Evolutionary conservation across 305 asterid genomes (phyloP).

Genomic region (Withania somnifera): DNA sequence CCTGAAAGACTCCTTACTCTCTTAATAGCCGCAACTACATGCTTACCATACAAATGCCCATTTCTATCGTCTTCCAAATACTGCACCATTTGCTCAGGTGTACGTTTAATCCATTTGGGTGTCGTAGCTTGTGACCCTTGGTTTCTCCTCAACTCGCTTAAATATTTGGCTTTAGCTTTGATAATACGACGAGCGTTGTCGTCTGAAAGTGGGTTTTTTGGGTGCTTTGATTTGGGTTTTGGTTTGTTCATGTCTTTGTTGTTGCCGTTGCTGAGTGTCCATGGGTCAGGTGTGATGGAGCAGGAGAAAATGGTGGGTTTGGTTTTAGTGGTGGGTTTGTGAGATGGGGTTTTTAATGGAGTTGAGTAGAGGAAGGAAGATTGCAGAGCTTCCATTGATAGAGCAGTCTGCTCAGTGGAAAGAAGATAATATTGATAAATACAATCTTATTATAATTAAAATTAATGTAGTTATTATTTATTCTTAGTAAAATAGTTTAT

Average conservation of each 20-base stretch:
- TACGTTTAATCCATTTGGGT: slow-evolving; percentile 79
- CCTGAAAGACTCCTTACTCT: slow-evolving; percentile 64
- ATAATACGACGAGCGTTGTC: slow-evolving; percentile 91
- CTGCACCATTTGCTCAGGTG: slow-evolving; percentile 88
- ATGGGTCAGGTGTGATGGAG: slow-evolving; percentile 69
- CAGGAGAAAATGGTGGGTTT: slow-evolving; percentile 22
- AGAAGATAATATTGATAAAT: not conserved
- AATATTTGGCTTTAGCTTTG: slow-evolving; percentile 68
- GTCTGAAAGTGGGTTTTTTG: slow-evolving; percentile 73
- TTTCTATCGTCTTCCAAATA: slow-evolving; percentile 83
- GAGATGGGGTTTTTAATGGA: slow-evolving; percentile 14
- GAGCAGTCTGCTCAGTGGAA: not conserved
- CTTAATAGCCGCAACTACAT: slow-evolving; percentile 85
- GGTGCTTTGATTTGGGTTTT: slow-evolving; percentile 59
- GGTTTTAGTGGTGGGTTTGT: slow-evolving; percentile 1
- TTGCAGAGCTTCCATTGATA: slow-evolving; percentile 50
- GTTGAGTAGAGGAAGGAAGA: slow-evolving; percentile 41
- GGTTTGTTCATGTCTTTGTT: slow-evolving; percentile 35
- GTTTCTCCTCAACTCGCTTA: slow-evolving; percentile 68
- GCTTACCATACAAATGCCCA: slow-evolving; percentile 75
- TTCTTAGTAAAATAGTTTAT: no score
- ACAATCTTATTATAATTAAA: no score
- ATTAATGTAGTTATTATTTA: no score
- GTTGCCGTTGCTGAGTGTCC: slow-evolving; percentile 80
- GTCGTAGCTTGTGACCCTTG: slow-evolving; percentile 86